Conservation (phyloP, 176 grass and related monocot species). For the Poa pratensis region DNA sequence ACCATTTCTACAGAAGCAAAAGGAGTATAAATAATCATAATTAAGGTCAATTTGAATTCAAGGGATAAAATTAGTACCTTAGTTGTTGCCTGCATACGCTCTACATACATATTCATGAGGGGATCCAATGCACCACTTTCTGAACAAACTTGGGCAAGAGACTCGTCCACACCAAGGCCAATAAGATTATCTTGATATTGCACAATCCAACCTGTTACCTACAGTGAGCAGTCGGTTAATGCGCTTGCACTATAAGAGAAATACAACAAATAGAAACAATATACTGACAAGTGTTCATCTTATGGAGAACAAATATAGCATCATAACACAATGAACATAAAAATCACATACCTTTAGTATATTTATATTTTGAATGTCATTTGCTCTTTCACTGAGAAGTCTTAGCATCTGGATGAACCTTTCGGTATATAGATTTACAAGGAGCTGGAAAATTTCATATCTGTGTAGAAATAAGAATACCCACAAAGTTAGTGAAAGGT, state of each 20-base stretch:
- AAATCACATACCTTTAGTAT: constrained; percentile 82
- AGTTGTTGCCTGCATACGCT: constrained; percentile 96
- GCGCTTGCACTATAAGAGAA: constrained; percentile 38
- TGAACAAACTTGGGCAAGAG: constrained; percentile 98
- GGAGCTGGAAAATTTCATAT: constrained; percentile 99
- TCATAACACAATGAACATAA: constrained; percentile 16
- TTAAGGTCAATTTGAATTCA: constrained; percentile 37
- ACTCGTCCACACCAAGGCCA: constrained; percentile 93
- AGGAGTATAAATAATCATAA: constrained; percentile 36
- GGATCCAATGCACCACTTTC: constrained; percentile 99
- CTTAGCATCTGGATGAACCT: constrained; percentile 97
- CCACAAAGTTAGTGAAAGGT: constrained; percentile 25
- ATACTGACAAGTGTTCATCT: constrained; percentile 31
- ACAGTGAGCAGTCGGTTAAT: constrained; percentile 44
- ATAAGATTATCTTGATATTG: constrained; percentile 99
- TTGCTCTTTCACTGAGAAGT: constrained; percentile 95
- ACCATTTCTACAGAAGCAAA: constrained; percentile 95
- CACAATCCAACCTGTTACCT: constrained; percentile 99
- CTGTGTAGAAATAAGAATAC: constrained; percentile 56
- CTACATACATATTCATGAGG: constrained; percentile 99
- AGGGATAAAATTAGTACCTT: constrained; percentile 67
- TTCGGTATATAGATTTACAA: constrained; percentile 97
- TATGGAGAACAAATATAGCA: constrained; percentile 15
- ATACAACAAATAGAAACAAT: constrained; percentile 25
- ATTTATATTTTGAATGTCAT: constrained; percentile 95